Evolutionary conservation across 306 rosid genomes (phyloP), one percentile per base, ranked within the genome.

Genomic region (Erythrophleum fordii): DNA sequence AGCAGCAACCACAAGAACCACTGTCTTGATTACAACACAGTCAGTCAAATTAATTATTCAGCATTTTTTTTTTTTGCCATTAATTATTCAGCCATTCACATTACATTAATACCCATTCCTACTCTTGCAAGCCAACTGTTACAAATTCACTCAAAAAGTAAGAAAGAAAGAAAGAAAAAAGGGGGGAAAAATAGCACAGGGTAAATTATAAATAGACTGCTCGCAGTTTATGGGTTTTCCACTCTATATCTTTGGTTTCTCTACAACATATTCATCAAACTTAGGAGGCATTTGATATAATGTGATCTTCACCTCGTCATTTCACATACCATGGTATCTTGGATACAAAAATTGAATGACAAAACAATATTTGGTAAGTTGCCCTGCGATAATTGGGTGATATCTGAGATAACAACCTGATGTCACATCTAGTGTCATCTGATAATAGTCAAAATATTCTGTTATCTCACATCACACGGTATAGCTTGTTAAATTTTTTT

Each of bases 1-100:
- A 42, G 72, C 68, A 61, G 79, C 65, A 80, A 53, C 41, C 18
- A 78, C 34, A 78, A 44, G 42, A 58, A 56, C 58, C 65, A 29
- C 51, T 52, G 26, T 18, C 23, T 8, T 18, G 13, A 37, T 67
- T 11, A 69, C 69, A 42, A 25, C 56, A 78, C 29, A 55, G 48
- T 74, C 61, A 12, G 44, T 39, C 69, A 53, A 51, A 60, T 65
- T 73, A 59, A 73, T 45, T 67, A 35, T n/a, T 56, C 22, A 44
- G 42, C 34, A n/a, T n/a, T n/a, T n/a, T n/a, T n/a, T n/a, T n/a
- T n/a, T n/a, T n/a, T n/a, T n/a, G n/a, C n/a, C n/a, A 60, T 65
- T 73, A 59, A 73, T 45, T 67, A 35, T n/a, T 56, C 22, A 44
- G 42, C 34, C 46, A 53, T 14, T 45, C 17, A 58, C 52, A 78